Conservation (phyloP, 805 yeast species). For the Lachancea sp. region DNA sequence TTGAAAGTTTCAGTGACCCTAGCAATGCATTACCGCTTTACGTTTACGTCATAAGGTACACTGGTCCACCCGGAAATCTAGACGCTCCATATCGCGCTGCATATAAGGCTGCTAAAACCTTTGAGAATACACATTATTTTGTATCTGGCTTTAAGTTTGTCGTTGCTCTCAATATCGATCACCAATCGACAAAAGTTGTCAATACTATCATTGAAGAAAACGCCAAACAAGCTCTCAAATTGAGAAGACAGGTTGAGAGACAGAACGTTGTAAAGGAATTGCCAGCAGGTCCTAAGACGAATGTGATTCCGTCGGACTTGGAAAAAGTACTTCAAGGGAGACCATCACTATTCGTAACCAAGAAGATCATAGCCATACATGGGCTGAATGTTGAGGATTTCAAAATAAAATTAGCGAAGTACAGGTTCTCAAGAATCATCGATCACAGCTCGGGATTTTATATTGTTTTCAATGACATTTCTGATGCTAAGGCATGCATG, state of each 20-base stretch:
- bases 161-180: slow-evolving; percentile 45
- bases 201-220: slow-evolving; percentile 30
- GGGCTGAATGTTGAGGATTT: slow-evolving; percentile 54
- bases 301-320: slow-evolving; percentile 43
- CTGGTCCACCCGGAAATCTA: slow-evolving; percentile 46
- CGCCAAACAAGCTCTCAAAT: slow-evolving; percentile 36
- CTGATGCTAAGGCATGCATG: slow-evolving; percentile 24
- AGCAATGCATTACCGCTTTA: slow-evolving; percentile 75
- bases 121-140: slow-evolving; percentile 38
- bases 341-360: slow-evolving; percentile 48
- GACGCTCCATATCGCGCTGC: slow-evolving; percentile 46
- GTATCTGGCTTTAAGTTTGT: slow-evolving; percentile 46
- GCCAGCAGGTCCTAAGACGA: slow-evolving; percentile 11
- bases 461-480: slow-evolving; percentile 51
- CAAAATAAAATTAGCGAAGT: slow-evolving; percentile 49
- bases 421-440: slow-evolving; percentile 60
- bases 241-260: slow-evolving; percentile 23
- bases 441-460: slow-evolving; percentile 62
- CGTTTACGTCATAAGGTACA: slow-evolving; percentile 55
- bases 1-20: slow-evolving; percentile 61
- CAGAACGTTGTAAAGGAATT: slow-evolving; percentile 15
- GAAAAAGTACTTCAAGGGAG: slow-evolving; percentile 46
- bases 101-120: slow-evolving; percentile 36
- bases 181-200: slow-evolving; percentile 33
- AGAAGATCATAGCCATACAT: slow-evolving; percentile 48